These are phyloP conservation scores for Alectoria sarmentosa DNA, from an alignment of 495 filamentous ascomycete genomes.

Conservation along the genomic window DNA sequence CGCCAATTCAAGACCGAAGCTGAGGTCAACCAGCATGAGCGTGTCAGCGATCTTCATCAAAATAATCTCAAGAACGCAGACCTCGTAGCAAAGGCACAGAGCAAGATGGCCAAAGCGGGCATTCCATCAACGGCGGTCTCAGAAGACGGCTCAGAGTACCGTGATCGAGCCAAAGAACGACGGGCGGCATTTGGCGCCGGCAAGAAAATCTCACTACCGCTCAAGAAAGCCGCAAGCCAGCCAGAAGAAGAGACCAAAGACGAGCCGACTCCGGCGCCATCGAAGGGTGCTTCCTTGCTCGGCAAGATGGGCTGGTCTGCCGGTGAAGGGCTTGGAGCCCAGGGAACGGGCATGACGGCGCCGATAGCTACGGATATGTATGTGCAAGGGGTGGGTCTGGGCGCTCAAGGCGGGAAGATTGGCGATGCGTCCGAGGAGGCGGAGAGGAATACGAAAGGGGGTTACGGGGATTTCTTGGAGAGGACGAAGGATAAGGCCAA, in stretches of 20 bases:
- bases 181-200: constrained; percentile 67
- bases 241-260: constrained; percentile 30
- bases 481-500: constrained; percentile 74
- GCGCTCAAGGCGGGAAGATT: constrained; percentile 73
- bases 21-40: constrained; percentile 70
- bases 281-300: constrained; percentile 79
- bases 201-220: constrained; percentile 42
- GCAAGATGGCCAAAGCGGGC: constrained; percentile 50
- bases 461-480: constrained; percentile 67
- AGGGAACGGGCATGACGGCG: constrained; percentile 67
- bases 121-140: constrained; percentile 28
- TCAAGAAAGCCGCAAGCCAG: constrained; percentile 34
- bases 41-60: constrained; percentile 65
- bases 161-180: constrained; percentile 78
- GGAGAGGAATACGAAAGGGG: constrained; percentile 58
- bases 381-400: constrained; percentile 75
- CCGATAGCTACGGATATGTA: constrained; percentile 76
- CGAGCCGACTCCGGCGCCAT: constrained; percentile 40
- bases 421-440: constrained; percentile 82
- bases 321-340: constrained; percentile 73
- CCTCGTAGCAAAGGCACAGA: constrained; percentile 50
- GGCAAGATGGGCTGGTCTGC: constrained; percentile 88
- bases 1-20: constrained; percentile 62
- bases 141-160: constrained; percentile 48
- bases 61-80: constrained; percentile 58